A percentile compares a stretch with the other conserved stretches of the same genome.
Evolutionary conservation across 169 alveolate species (phyloP).

Genomic region (Theileria orientalis): DNA sequence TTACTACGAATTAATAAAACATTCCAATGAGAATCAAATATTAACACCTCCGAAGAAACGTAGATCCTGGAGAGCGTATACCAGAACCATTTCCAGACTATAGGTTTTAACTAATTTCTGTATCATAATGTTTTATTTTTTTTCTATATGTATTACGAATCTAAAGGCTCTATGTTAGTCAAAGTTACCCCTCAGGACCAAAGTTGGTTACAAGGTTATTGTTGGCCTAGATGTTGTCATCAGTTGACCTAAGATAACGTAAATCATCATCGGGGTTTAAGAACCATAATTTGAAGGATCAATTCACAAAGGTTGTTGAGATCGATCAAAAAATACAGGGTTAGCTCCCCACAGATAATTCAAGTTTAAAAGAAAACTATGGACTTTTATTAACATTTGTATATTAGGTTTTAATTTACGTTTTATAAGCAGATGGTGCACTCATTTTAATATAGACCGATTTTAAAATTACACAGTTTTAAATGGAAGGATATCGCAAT

Average conservation of each 20-base stretch:
- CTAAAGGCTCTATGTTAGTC: background rate
- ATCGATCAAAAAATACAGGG: background rate
- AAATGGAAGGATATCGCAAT: background rate
- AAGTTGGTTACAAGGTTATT: constrained; percentile 64
- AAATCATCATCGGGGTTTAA: constrained; percentile 69
- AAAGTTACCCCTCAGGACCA: constrained; percentile 66
- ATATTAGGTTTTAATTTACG: background rate
- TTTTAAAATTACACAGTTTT: background rate
- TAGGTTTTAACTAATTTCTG: background rate
- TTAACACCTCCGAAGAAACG: constrained; percentile 7
- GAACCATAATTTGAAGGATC: constrained; percentile 71
- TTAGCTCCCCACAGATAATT: constrained; percentile 22
- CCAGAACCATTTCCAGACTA: constrained; percentile 10
- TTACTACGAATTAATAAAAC: constrained; percentile 17
- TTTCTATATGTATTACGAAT: background rate
- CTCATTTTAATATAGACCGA: background rate
- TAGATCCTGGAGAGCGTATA: constrained; percentile 22
- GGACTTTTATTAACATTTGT: background rate
- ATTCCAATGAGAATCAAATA: constrained; percentile 1
- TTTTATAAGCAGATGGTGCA: background rate
- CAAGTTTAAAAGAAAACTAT: background rate
- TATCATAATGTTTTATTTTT: background rate
- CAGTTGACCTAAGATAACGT: constrained; percentile 32
- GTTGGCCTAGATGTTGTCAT: constrained; percentile 59
- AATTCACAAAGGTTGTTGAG: constrained; percentile 50